phyloP scores from a whole-genome alignment of 106 monocot genomes.

The Posidonia australis region DNA sequence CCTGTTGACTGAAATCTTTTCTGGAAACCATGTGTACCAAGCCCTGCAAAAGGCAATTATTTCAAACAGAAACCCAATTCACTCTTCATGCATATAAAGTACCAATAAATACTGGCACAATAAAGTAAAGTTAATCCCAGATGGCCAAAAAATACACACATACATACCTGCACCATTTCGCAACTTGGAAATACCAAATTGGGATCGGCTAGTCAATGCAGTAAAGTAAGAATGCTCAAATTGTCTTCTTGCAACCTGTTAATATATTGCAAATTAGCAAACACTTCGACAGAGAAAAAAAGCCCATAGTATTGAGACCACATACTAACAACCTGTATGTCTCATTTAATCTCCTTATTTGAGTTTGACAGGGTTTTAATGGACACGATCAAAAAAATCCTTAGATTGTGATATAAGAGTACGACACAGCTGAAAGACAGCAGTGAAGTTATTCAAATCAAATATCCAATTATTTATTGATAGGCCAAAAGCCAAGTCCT shows the following conservation, averaged over 20 bases:
- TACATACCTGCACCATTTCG: constrained; percentile 29
- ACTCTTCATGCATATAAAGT: neutral
- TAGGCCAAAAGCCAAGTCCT: too few species aligned
- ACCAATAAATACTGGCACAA: neutral
- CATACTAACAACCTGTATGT: neutral
- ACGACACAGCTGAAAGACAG: too few species aligned
- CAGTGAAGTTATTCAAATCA: too few species aligned
- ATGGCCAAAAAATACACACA: neutral
- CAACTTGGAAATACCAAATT: constrained; percentile 12
- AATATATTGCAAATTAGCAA: neutral
- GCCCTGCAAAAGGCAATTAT: constrained; percentile 22
- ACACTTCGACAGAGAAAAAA: neutral
- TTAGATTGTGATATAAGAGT: too few species aligned
- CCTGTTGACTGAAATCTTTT: constrained; percentile 61
- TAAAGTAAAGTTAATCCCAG: neutral
- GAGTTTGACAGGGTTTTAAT: too few species aligned
- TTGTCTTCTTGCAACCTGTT: constrained; percentile 38
- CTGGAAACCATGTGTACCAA: constrained; percentile 29
- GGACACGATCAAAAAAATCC: too few species aligned
- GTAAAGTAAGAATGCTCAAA: constrained; percentile 20
- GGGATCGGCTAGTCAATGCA: constrained; percentile 18
- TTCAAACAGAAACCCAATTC: neutral
- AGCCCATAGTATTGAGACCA: neutral
- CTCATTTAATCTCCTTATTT: too few species aligned
- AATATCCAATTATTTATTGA: too few species aligned